Evolutionary conservation across 2,329 filamentous ascomycete genomes (phyloP).

Genomic region (Apiospora rasikravindrae): DNA sequence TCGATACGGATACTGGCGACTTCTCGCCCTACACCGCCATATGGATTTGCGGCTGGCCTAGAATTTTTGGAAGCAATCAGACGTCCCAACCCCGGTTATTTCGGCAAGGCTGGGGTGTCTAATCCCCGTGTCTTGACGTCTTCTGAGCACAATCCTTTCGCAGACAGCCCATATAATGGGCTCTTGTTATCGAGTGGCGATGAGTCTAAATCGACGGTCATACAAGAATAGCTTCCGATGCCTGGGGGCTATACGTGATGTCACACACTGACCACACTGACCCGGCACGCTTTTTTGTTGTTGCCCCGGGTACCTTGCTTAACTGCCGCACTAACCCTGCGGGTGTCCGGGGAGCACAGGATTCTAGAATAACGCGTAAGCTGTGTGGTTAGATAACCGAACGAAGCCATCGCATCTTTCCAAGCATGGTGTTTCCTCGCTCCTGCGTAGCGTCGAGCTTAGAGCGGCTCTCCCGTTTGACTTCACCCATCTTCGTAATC

Average conservation of each 20-base stretch:
- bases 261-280: neutral
- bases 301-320: constrained; percentile 9
- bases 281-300: neutral
- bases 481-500: neutral
- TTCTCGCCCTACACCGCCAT: constrained; percentile 9
- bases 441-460: neutral
- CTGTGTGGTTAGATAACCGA: constrained; percentile 13
- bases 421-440: neutral
- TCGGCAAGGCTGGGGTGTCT: constrained; percentile 11
- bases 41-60: neutral
- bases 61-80: constrained; percentile 10
- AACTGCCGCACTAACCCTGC: constrained; percentile 1
- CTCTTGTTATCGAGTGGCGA: constrained; percentile 7
- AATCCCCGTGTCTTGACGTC: constrained; percentile 2
- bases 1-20: constrained; percentile 3
- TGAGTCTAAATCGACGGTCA: constrained; percentile 4
- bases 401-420: constrained; percentile 1
- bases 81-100: constrained; percentile 11
- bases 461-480: neutral
- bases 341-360: constrained; percentile 5
- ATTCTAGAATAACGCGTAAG: constrained; percentile 17
- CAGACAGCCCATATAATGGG: constrained; percentile 2
- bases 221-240: constrained; percentile 13
- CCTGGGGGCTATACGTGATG: constrained; percentile 11
- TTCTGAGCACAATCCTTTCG: neutral